Base-by-base conservation (phyloP, 352 stramenopile genomes). In the Elongisporangium anandrum region DNA sequence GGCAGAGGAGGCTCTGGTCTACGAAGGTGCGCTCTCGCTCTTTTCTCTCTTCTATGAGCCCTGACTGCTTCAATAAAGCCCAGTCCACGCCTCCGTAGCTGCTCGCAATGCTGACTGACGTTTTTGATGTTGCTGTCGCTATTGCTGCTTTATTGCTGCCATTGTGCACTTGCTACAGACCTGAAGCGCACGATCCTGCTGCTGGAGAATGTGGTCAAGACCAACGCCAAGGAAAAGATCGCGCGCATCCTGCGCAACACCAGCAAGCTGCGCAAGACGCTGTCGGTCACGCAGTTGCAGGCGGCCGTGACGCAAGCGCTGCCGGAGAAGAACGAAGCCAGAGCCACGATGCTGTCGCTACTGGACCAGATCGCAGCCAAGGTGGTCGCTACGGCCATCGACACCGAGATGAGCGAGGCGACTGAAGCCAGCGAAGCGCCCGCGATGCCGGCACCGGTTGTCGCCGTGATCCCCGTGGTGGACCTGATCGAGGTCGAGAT, bases 401-500 rank as follows among this genome's bases (percentile, higher is more conserved):
- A 92, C 60, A 78, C 77, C n/a, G 70, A 89, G 49, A 89, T 90
- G 75, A 68, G 58, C 7, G 80, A 89, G 19, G 71, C 64, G 13
- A 76, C 68, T 50, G 56, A 56, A 19, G 22, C 54, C 17, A 47
- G 21, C 24, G 21, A 34, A 1, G 21, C 41, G 1, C 63, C 63
- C 0, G 23, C 59, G 23, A 47, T 57, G 3, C 39, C 64, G 5
- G 50, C 51, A 47, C 29, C 65, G 16, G 64, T 72, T 8, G 34
- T 59, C 49, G 49, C 52, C 9, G 59, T 79, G 55, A 61, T 88
- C 29, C 81, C 78, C 23, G 65, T 79, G 23, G 65, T 90, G 20
- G 82, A 93, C 47, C 66, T 92, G 22, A 82, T 94, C 61, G 88
- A 97, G 64, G 84, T 96, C 58, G 85, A 94, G 38, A 79, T 95